These are phyloP conservation scores for Aspergillus versicolor DNA, from an alignment of 2,329 filamentous ascomycete genomes.

Conservation along the genomic window DNA sequence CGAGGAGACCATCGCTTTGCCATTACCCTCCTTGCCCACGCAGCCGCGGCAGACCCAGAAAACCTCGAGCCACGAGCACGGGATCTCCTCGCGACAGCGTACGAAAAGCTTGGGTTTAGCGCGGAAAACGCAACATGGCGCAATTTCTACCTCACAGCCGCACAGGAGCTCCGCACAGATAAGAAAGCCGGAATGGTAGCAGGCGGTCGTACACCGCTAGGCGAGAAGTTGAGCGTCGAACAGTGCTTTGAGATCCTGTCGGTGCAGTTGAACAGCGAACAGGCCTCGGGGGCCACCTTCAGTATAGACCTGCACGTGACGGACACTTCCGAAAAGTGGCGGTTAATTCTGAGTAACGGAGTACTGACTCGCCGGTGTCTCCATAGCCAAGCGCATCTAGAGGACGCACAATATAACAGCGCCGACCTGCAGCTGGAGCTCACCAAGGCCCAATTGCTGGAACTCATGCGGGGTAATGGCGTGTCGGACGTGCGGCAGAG, in stretches of 20 bases:
- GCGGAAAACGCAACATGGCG: conserved; percentile 45
- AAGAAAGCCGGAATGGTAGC: not conserved
- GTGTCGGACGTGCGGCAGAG: not conserved
- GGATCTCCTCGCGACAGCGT: conserved; percentile 29
- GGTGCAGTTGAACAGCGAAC: conserved; percentile 18
- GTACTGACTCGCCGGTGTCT: conserved; percentile 16
- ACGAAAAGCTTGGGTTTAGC: conserved; percentile 36
- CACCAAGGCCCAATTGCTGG: not conserved
- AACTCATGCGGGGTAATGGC: not conserved
- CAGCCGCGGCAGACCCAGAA: conserved; percentile 27
- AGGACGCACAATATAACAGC: not conserved
- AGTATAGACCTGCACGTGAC: conserved; percentile 18
- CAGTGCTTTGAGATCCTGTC: conserved; percentile 21
- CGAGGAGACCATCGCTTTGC: conserved; percentile 41
- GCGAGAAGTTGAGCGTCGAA: conserved; percentile 16
- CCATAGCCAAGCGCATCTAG: not conserved
- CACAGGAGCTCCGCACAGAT: conserved; percentile 25
- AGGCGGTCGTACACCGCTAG: not conserved
- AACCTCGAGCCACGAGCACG: conserved; percentile 13
- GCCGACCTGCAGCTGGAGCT: conserved; percentile 1
- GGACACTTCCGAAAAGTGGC: conserved; percentile 16
- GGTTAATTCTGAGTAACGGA: conserved; percentile 22
- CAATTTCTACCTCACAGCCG: conserved; percentile 40
- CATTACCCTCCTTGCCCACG: conserved; percentile 39
- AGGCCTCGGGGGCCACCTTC: conserved; percentile 10